Evolutionary conservation across 441 rosid genomes (phyloP).

Genomic region (Biscutella laevigata): DNA sequence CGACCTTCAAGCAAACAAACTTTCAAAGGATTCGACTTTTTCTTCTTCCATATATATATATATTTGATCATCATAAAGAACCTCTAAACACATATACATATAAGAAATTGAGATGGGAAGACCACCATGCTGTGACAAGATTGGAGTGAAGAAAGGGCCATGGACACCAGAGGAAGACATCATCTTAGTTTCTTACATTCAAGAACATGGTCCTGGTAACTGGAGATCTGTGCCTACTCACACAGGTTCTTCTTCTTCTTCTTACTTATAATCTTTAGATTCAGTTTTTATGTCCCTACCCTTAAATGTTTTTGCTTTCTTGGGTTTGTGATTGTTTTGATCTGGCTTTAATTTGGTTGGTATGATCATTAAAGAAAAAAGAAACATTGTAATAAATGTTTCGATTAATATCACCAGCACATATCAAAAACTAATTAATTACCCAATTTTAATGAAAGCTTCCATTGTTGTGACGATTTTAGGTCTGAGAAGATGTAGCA

Average conservation of each 20-base stretch:
- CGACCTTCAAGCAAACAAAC: neutral
- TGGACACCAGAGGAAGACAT: slow-evolving; percentile 99
- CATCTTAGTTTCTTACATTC: slow-evolving; percentile 86
- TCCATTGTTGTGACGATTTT: slow-evolving; percentile 5
- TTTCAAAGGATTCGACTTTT: neutral
- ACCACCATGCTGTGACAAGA: slow-evolving; percentile 95
- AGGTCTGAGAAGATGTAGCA: slow-evolving; percentile 85
- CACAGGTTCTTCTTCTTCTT: slow-evolving; percentile 44
- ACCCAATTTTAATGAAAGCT: neutral
- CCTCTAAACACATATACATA: too few species aligned
- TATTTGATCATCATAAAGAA: slow-evolving; percentile 6
- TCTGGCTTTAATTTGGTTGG: slow-evolving; percentile 22
- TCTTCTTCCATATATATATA: slow-evolving; percentile 2
- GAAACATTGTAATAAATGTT: slow-evolving; percentile 14
- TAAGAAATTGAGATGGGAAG: slow-evolving; percentile 97
- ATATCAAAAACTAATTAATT: slow-evolving; percentile 2
- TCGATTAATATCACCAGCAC: slow-evolving; percentile 8
- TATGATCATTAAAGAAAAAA: slow-evolving; percentile 18
- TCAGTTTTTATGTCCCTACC: too few species aligned
- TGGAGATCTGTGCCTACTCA: slow-evolving; percentile 98
- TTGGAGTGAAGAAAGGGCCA: slow-evolving; percentile 94
- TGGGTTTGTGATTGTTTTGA: slow-evolving; percentile 43
- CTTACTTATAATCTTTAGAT: neutral
- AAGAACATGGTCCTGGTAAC: slow-evolving; percentile 92
- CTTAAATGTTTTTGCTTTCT: neutral